Conservation (phyloP, 2,329 filamentous ascomycete species). For the Elsinoe fawcettii region DNA sequence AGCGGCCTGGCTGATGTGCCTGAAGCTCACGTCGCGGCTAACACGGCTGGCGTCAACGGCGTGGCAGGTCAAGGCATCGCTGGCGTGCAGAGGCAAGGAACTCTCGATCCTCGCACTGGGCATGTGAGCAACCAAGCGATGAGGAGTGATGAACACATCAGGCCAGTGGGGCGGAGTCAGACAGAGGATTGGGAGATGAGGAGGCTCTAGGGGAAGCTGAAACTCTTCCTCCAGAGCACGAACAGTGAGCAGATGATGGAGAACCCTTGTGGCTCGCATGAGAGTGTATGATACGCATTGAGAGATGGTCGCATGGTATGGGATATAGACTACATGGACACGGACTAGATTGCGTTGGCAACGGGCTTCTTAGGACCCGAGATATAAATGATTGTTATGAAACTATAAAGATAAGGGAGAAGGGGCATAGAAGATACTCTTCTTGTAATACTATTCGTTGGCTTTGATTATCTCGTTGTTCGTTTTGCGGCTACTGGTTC, state of each 20-base stretch:
- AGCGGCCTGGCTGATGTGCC: constrained; percentile 32
- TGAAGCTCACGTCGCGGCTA: constrained; percentile 23
- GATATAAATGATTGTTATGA: not conserved
- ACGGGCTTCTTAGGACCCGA: constrained; percentile 11
- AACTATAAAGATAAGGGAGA: not conserved
- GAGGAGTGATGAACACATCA: not conserved
- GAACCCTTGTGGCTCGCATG: not conserved
- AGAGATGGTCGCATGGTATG: not conserved
- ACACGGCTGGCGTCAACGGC: not conserved
- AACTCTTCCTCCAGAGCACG: not conserved
- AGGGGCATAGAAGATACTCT: not conserved
- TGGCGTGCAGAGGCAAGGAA: not conserved
- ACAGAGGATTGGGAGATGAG: constrained; percentile 18
- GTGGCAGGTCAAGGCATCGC: not conserved
- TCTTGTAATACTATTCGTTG: not conserved
- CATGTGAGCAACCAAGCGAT: not conserved
- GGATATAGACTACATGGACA: not conserved
- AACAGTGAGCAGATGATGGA: not conserved
- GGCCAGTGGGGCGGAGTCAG: constrained; percentile 3
- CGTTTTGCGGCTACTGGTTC: no score
- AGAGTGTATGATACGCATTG: not conserved
- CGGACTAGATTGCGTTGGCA: constrained; percentile 1
- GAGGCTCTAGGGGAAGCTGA: not conserved
- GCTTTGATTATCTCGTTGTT: not conserved
- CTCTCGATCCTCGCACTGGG: not conserved